Evolutionary conservation across 2,329 filamentous ascomycete species (phyloP), one percentile per base, ranked within the genome.

Genomic region (Cercospora sp.): DNA sequence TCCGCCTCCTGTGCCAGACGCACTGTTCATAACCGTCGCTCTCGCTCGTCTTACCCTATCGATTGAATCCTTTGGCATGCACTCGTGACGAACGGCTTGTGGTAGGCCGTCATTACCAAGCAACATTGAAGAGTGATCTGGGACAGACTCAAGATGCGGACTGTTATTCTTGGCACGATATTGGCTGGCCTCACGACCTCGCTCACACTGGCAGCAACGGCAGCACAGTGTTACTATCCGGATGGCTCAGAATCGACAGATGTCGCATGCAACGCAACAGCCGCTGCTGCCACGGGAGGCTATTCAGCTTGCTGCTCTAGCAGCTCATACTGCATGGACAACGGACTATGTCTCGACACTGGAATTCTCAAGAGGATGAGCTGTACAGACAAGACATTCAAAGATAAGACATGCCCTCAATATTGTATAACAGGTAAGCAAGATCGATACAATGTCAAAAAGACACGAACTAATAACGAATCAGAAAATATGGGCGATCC

Each of bases 181-280:
- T 26, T 60, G 10, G 23, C 58, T 16, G 13, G 57, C 42, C 33
- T 61, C 12, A 48, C 58, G 10, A 23, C 28, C 8, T 39, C 51
- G 23, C 42, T 68, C 13, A 30, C 39, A 18, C 20, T 45, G 18
- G 57, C 63, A 6, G 45, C 12, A 28, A 42, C 48, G 5, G 61
- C 63, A 39, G 65, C 66, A 28, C 63, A 71, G 66, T 71, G 69
- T 51, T 71, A 69, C 55, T 71, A 67, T 39, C 69, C 69, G 3
- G 69, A 71, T 57, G 69, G 69, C 10, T 53, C 69, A 23, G 39
- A 33, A 23, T 67, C 69, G 16, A 64, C 48, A n/a, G 67, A 71
- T 23, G 58, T 64, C 28, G 67, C 69, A 13, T 71, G 69, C 60
- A 71, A 71, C 23, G 67, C 63, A 30, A 64, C 67, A 12, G 65